Percentiles rank a stretch among this genome's conserved stretches.
These are phyloP conservation scores for Pilasporangium apinafurcum DNA, from an alignment of 352 stramenopile genomes.

Conservation along the genomic window DNA sequence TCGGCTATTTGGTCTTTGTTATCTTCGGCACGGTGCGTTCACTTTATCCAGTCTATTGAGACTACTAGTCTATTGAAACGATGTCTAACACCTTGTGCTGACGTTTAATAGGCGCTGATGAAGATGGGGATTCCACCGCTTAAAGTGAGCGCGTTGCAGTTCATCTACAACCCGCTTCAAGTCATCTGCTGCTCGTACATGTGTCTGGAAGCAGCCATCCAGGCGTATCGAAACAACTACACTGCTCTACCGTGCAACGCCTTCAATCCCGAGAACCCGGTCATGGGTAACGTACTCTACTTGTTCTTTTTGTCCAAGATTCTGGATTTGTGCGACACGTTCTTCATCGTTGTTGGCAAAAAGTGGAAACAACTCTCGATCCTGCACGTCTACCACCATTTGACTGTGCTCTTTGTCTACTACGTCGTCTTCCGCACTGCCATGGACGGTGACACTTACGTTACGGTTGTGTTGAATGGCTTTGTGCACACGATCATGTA, in stretches of 20 bases:
- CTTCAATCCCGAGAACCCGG: conserved; percentile 78
- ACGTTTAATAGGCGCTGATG: conserved; percentile 29
- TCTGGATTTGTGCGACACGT: conserved; percentile 84
- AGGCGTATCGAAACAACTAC: conserved; percentile 88
- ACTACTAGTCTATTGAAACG: neutral
- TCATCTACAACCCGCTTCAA: conserved; percentile 94
- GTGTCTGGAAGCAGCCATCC: conserved; percentile 85
- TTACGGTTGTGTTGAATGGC: conserved; percentile 93
- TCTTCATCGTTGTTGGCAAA: conserved; percentile 96
- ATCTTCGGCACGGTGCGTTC: conserved; percentile 43
- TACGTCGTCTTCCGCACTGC: conserved; percentile 91
- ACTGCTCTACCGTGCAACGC: conserved; percentile 77
- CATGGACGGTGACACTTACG: conserved; percentile 94
- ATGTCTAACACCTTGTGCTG: conserved; percentile 1
- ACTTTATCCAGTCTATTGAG: neutral
- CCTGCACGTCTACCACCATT: conserved; percentile 97
- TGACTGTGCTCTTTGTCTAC: conserved; percentile 94
- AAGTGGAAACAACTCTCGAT: conserved; percentile 96
- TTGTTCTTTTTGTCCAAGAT: conserved; percentile 96
- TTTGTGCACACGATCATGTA: conserved; percentile 99
- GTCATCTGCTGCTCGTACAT: conserved; percentile 93
- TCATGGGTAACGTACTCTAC: conserved; percentile 91
- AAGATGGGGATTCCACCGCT: conserved; percentile 39
- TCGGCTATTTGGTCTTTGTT: conserved; percentile 65
- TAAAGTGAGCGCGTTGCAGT: conserved; percentile 74